Evolutionary conservation across 2,329 filamentous ascomycete genomes (phyloP), one percentile per base, ranked within the genome.

Genomic region (Byssochlamys sp.): DNA sequence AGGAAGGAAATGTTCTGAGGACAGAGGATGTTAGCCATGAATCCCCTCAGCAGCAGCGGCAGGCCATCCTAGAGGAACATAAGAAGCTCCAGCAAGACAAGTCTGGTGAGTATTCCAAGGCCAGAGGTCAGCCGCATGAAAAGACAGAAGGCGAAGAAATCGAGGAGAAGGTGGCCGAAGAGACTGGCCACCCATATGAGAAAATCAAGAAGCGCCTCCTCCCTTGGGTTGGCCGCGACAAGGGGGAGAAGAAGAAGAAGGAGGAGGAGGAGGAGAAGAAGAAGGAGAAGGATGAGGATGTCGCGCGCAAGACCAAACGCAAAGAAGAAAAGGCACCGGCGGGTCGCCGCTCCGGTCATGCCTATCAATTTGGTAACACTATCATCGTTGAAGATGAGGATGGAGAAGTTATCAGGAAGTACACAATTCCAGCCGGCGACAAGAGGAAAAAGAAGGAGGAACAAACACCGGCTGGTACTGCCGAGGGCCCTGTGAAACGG

Each of bases 1-100:
- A 86, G 61, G 87, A 96, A 58, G 92, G 92, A 6, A 91, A 96
- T 56, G 91, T 96, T 2, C 70, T 96, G 4, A 83, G 83, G 19
- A 83, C 89, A 0, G 80, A 86, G 62, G 73, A 82, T 49, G 79
- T 71, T 10, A 68, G 63, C 14, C 64, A 75, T 33, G 68, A 77
- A 60, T 73, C 71, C 52, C 79, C 82, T 3, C 80, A 82, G n/a
- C 81, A 90, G 62, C 73, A 85, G 52, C 75, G 82, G 53, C 82
- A 84, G 65, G 80, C 84, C 50, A 88, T 78, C 12, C 63, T 74
- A 54, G 68, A 74, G 10, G 78, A 81, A 62, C 78, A 77, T n/a
- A 69, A 69, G 54, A 75, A 75, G 39, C 69, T 84, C 12, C 84
- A 85, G 70, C 69, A 77, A 2, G 82, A 86, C 62, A 71, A 63